phyloP scores from a whole-genome alignment of 108 stramenopile genomes.

The Epipyxis sp. region DNA sequence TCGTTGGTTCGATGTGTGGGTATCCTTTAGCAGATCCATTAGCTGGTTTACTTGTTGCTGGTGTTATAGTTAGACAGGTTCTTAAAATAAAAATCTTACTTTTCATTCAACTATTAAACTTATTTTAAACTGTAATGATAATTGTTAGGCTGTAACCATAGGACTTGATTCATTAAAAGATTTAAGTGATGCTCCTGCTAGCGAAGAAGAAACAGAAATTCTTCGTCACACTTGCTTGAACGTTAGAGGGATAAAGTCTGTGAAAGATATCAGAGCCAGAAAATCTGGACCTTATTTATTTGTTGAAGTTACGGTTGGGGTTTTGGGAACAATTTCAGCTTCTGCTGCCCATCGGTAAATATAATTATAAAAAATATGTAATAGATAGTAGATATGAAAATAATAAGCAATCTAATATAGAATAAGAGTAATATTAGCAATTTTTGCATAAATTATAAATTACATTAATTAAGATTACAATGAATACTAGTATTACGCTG shows the following conservation, averaged over 20 bases:
- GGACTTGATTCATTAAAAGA: slow-evolving; percentile 3
- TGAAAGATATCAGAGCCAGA: slow-evolving; percentile 11
- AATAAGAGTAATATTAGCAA: too few relatives aligned
- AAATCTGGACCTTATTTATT: slow-evolving; percentile 30
- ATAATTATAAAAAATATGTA: too few relatives aligned
- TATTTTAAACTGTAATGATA: too few relatives aligned
- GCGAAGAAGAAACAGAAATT: background rate
- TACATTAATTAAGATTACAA: too few relatives aligned
- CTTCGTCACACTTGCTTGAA: slow-evolving; percentile 15
- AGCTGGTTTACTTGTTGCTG: slow-evolving; percentile 27
- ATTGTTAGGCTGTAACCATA: background rate
- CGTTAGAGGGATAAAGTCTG: background rate
- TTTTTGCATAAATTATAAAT: too few relatives aligned
- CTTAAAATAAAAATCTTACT: too few relatives aligned
- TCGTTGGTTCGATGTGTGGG: background rate
- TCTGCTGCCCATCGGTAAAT: slow-evolving; percentile 31
- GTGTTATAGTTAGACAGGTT: background rate
- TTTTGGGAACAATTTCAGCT: slow-evolving; percentile 21
- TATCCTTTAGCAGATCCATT: slow-evolving; percentile 23
- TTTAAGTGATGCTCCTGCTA: slow-evolving; percentile 29
- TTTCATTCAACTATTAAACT: too few relatives aligned
- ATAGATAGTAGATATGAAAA: too few relatives aligned
- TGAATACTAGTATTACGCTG: too few relatives aligned
- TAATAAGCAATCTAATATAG: too few relatives aligned
- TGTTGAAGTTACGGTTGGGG: slow-evolving; percentile 19